phyloP scores from a whole-genome alignment of 169 alveolate species.

The Cryptosporidium felis region DNA sequence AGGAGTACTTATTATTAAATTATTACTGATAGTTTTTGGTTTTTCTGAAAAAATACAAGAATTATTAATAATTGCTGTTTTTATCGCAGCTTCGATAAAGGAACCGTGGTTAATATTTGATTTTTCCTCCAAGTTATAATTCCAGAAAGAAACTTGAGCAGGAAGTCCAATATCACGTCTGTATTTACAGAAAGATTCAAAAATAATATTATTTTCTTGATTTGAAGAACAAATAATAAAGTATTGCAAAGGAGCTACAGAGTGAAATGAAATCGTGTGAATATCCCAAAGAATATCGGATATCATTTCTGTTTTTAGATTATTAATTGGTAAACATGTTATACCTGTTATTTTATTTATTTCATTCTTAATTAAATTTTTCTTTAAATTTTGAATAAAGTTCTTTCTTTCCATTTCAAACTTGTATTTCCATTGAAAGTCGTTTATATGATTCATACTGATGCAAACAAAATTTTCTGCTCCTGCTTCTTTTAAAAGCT shows the following conservation, averaged over 20 bases:
- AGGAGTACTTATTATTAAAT: neutral
- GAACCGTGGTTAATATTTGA: slow-evolving; percentile 37
- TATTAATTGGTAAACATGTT: slow-evolving; percentile 39
- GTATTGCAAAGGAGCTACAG: slow-evolving; percentile 13
- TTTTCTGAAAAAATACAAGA: neutral
- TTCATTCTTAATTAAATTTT: neutral
- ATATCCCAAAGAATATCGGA: slow-evolving; percentile 41
- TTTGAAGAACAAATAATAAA: slow-evolving; percentile 28
- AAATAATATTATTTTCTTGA: slow-evolving; percentile 4
- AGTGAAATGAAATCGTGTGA: slow-evolving; percentile 12
- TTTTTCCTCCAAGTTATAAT: slow-evolving; percentile 10
- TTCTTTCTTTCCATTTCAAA: neutral
- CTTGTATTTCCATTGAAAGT: neutral
- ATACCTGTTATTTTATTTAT: slow-evolving; percentile 29
- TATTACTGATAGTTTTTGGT: neutral
- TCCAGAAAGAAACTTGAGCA: slow-evolving; percentile 56
- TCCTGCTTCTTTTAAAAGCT: slow-evolving; percentile 53
- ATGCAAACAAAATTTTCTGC: slow-evolving; percentile 32
- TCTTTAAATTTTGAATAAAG: neutral
- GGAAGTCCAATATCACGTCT: slow-evolving; percentile 61
- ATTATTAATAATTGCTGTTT: slow-evolving; percentile 22
- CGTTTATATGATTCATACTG: neutral
- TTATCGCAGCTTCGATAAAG: slow-evolving; percentile 45
- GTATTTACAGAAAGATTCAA: slow-evolving; percentile 50
- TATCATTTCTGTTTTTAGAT: slow-evolving; percentile 10